Percentiles rank a stretch among this genome's conserved stretches.
Conservation (phyloP, 106 monocot genomes). For the Dendrobium chrysotoxum region DNA sequence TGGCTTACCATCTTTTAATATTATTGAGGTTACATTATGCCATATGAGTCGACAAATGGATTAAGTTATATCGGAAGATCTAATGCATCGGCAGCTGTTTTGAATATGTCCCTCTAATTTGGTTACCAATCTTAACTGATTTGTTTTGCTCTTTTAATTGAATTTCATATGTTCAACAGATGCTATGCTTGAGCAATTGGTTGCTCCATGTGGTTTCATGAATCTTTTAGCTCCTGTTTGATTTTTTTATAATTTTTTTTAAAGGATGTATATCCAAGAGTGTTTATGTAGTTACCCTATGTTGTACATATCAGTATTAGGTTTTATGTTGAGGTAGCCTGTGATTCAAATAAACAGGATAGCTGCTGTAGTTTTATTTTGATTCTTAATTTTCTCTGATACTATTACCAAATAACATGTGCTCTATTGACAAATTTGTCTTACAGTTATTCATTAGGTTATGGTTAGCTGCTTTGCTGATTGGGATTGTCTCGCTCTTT, state of each 20-base stretch:
- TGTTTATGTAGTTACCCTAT: not conserved
- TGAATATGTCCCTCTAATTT: not conserved
- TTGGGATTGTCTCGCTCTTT: not conserved
- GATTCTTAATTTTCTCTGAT: not conserved
- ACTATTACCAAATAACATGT: not conserved
- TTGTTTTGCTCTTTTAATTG: not conserved
- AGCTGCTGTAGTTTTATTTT: not conserved
- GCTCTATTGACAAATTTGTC: not conserved
- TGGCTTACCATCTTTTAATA: not conserved
- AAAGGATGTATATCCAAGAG: not conserved
- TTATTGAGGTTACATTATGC: not conserved
- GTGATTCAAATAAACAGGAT: not conserved
- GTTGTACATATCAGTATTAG: not conserved
- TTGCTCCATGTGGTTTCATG: too few species aligned
- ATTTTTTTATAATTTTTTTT: too few species aligned
- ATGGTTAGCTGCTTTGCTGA: not conserved
- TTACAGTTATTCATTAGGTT: not conserved
- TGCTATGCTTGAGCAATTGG: not conserved
- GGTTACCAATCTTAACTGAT: not conserved
- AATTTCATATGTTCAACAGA: not conserved
- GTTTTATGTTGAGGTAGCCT: not conserved
- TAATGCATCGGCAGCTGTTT: not conserved
- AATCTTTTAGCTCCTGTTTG: too few species aligned
- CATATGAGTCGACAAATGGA: not conserved
- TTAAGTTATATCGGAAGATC: not conserved